Conservation (phyloP, 345 rosid species). For the Aethionema arabicum region DNA sequence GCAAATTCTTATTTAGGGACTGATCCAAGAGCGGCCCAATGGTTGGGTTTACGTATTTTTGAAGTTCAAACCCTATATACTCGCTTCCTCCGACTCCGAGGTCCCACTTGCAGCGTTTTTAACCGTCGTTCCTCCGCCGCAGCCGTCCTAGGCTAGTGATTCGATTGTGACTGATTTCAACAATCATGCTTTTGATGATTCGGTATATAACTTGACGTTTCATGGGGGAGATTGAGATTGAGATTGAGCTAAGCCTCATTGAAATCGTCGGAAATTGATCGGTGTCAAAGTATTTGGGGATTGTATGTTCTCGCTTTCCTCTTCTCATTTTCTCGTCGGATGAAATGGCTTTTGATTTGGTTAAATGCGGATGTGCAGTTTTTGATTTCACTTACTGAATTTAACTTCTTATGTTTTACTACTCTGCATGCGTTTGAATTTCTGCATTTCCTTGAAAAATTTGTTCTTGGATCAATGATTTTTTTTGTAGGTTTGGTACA, state of each 20-base stretch:
- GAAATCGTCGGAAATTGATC: neutral
- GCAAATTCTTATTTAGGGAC: too few species aligned
- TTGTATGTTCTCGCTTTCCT: conserved; percentile 17
- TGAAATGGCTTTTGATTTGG: neutral
- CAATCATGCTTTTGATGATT: too few species aligned
- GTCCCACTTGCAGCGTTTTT: too few species aligned
- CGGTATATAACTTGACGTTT: neutral
- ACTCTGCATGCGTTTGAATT: conserved; percentile 4
- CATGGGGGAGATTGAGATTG: neutral
- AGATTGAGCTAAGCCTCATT: neutral
- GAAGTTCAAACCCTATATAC: too few species aligned
- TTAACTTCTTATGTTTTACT: neutral
- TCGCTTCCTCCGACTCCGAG: too few species aligned
- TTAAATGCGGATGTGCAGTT: neutral
- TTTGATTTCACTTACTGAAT: neutral
- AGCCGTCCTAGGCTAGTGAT: neutral
- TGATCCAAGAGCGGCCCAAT: too few species aligned
- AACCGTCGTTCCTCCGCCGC: conserved; percentile 6
- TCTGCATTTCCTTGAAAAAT: neutral
- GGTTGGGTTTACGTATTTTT: too few species aligned
- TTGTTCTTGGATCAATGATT: neutral
- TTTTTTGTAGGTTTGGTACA: too few species aligned
- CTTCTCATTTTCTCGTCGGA: neutral
- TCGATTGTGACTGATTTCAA: too few species aligned
- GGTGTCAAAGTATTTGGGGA: neutral